Base-by-base conservation (phyloP, 306 rosid genomes). In the Vigna nakashimae region DNA sequence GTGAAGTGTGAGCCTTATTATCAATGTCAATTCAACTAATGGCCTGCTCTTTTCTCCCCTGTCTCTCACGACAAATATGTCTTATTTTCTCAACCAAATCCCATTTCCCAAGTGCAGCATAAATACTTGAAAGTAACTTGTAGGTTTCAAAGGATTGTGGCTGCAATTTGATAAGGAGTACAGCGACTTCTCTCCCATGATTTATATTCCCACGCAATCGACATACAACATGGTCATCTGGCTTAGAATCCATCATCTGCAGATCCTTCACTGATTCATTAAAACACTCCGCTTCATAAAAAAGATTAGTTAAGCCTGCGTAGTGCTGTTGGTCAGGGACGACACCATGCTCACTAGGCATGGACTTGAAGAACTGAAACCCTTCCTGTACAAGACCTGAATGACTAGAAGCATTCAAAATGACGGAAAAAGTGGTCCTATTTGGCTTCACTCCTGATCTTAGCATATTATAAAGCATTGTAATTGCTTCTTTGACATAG, bases 261-360 rank as follows among this genome's bases (percentile, higher is more conserved):
- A 87, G 85, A 70, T 83, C 86, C 66, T 86, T 86, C 82, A 73
- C 78, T 36, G 83, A 49, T 77, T 90, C 87, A 1, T 75, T 59
- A 67, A 85, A 89, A 82, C 86, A 77, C 69, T 89, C 85, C 14
- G 88, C 88, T 67, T 82, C 88, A 60, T 86, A 91, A 81, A 91
- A 85, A 79, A 93, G 86, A 87, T 93, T 93, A 51, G 89, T 69
- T 64, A 93, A 74, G 83, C 90, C 87, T 14, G 96, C 91, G 59
- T 87, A 89, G 83, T 90, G 98, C 74, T 91, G 96, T 84, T 86
- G 90, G 69, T 91, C 92, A 14, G 96, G 97, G 82, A 81, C 57
- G 55, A 90, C 77, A 34, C 75, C 80, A 30, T 90, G 86, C 69
- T 84, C 88, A 28, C n/a, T 1, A 49, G 45, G 73, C 96, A 93